Conservation (phyloP, 2,329 filamentous ascomycete species). For the Clarireedia homoeocarpa region DNA sequence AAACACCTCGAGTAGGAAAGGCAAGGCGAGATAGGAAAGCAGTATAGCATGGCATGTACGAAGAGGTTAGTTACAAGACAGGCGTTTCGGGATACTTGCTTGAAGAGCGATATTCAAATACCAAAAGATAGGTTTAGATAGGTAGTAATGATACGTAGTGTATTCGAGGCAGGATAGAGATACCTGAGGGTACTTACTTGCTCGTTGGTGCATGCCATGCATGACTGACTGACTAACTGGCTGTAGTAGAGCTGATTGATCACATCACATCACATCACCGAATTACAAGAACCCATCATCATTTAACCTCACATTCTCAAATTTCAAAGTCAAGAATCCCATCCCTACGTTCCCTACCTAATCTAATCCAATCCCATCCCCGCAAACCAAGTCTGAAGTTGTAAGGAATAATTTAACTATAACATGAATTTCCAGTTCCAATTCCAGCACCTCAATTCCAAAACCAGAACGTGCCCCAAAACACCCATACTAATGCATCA, state of each 20-base stretch:
- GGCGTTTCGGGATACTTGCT: slow-evolving; percentile 4
- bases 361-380: background rate
- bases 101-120: slow-evolving; percentile 5
- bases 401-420: background rate
- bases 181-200: background rate
- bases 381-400: background rate
- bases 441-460: background rate
- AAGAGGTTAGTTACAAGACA: background rate
- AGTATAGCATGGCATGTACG: background rate
- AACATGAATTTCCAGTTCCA: background rate
- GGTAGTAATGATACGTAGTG: slow-evolving; percentile 4
- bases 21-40: background rate
- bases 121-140: slow-evolving; percentile 2
- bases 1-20: background rate
- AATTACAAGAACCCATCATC: no score
- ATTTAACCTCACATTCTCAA: no score
- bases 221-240: no score
- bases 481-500: background rate
- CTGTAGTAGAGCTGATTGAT: no score
- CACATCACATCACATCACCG: no score
- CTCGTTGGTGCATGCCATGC: background rate
- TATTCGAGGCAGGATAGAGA: background rate
- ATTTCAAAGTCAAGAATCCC: no score
- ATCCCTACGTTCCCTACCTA: no score
- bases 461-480: background rate